Percentiles rank a stretch among this genome's conserved stretches.
Conservation (phyloP, 2,329 filamentous ascomycete species). For the Monilinia laxa region DNA sequence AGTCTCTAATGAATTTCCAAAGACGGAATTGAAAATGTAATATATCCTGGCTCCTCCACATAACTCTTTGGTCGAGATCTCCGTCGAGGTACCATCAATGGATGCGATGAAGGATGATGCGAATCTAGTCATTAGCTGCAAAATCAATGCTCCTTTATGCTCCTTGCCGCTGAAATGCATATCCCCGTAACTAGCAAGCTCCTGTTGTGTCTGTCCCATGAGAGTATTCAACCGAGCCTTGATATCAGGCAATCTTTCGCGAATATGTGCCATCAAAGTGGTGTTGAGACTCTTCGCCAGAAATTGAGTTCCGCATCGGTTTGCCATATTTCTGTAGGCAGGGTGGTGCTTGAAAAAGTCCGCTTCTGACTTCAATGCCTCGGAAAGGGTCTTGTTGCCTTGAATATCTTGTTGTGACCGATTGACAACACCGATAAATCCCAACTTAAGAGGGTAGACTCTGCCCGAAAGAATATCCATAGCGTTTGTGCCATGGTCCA, state of each 20-base stretch:
- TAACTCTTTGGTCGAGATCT: conserved; percentile 88
- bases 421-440: conserved; percentile 97
- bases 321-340: conserved; percentile 94
- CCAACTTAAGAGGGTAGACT: conserved; percentile 94
- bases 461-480: conserved; percentile 96
- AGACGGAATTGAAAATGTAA: conserved; percentile 48
- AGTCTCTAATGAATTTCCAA: conserved; percentile 91
- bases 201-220: conserved; percentile 99
- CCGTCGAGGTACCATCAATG: conserved; percentile 96
- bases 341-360: conserved; percentile 98
- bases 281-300: conserved; percentile 92
- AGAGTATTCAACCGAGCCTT: conserved; percentile 96
- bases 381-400: conserved; percentile 88
- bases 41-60: conserved; percentile 41
- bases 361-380: conserved; percentile 82
- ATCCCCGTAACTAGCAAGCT: conserved; percentile 95
- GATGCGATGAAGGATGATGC: conserved; percentile 97
- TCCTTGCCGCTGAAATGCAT: conserved; percentile 98
- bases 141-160: conserved; percentile 88
- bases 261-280: conserved; percentile 94
- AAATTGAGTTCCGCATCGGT: conserved; percentile 88
- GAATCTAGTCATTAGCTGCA: conserved; percentile 98
- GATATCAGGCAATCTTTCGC: conserved; percentile 93
- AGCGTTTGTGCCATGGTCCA: conserved; percentile 98
- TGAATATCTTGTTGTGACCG: conserved; percentile 98